Conservation (phyloP, 176 grass and related monocot genomes). For the Oryza coarctata region DNA sequence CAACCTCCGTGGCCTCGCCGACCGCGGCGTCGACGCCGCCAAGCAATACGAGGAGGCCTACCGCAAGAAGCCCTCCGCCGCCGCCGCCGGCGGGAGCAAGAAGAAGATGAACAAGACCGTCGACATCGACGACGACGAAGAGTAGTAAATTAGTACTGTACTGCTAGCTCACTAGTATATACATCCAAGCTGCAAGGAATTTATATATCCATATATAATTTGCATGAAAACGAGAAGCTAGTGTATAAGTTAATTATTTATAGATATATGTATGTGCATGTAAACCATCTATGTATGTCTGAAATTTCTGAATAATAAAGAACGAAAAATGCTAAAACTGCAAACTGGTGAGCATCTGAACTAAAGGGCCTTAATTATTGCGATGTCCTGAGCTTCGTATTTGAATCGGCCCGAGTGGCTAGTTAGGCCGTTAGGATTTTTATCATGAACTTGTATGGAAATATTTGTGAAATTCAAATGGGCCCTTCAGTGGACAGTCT, state of each 20-base stretch:
- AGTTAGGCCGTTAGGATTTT: too few species aligned
- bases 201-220: too few species aligned
- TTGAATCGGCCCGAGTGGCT: neutral
- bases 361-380: neutral
- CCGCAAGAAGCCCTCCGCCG: constrained; percentile 34
- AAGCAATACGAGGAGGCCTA: constrained; percentile 65
- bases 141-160: constrained; percentile 5
- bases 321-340: neutral
- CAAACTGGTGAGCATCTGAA: neutral
- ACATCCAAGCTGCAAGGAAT: too few species aligned
- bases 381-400: neutral
- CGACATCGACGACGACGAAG: constrained; percentile 12
- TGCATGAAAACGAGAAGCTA: too few species aligned
- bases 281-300: too few species aligned
- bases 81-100: neutral
- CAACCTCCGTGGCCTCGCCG: constrained; percentile 38
- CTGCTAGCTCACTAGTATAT: too few species aligned
- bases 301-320: neutral
- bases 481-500: neutral
- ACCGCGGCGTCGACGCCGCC: constrained; percentile 38
- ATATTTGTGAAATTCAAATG: neutral
- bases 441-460: too few species aligned
- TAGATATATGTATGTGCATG: too few species aligned
- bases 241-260: too few species aligned
- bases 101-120: constrained; percentile 12